phyloP scores from a whole-genome alignment of 2,329 filamentous ascomycete genomes.

The Dactylellina drechsleri region DNA sequence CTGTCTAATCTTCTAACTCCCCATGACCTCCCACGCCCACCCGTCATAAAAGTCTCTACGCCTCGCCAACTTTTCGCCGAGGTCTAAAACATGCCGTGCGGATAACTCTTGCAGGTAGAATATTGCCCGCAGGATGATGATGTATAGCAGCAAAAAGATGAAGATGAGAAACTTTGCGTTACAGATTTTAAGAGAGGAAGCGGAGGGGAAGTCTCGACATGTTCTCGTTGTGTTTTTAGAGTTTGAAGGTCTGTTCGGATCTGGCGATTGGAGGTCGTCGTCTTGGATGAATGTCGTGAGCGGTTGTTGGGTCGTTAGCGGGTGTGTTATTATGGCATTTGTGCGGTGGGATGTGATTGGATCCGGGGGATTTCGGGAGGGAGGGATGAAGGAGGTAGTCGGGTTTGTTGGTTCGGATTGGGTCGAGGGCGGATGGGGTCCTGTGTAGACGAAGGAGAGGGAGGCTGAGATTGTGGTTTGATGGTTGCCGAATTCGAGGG shows the following conservation, averaged over 20 bases:
- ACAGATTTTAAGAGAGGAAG: slow-evolving; percentile 13
- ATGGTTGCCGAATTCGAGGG: slow-evolving; percentile 11
- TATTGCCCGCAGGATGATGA: slow-evolving; percentile 11
- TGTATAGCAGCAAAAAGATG: slow-evolving; percentile 29
- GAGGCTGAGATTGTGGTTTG: slow-evolving; percentile 10
- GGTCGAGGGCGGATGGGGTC: not conserved
- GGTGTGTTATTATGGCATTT: slow-evolving; percentile 11
- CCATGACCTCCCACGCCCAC: slow-evolving; percentile 26
- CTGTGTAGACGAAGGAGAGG: not conserved
- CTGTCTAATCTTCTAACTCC: slow-evolving; percentile 43
- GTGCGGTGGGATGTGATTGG: slow-evolving; percentile 7
- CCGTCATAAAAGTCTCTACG: slow-evolving; percentile 28
- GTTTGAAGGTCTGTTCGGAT: not conserved
- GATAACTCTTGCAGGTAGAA: slow-evolving; percentile 33
- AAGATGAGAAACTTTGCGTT: slow-evolving; percentile 4
- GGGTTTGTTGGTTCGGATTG: not conserved
- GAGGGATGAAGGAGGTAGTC: not conserved
- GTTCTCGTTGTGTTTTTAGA: slow-evolving; percentile 4
- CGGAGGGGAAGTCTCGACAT: slow-evolving; percentile 28
- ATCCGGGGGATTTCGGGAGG: not conserved
- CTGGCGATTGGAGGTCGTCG: slow-evolving; percentile 17
- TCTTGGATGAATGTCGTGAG: slow-evolving; percentile 43
- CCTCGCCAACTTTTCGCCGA: slow-evolving; percentile 29
- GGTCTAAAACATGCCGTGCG: slow-evolving; percentile 26
- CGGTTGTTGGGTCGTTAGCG: not conserved